Base-by-base conservation (phyloP, 176 grass and related monocot genomes). In the Olyra latifolia region DNA sequence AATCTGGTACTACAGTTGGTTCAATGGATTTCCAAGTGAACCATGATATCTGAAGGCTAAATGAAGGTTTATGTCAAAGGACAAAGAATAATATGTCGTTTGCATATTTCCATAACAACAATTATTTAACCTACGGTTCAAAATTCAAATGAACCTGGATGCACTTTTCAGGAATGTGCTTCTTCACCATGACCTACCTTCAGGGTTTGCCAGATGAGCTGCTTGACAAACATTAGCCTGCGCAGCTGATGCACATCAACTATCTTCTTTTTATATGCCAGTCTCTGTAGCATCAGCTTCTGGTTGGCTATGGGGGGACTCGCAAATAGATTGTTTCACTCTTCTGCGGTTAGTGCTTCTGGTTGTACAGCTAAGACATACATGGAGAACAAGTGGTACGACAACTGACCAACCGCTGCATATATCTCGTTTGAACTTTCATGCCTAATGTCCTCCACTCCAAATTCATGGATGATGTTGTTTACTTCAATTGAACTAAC, bases 371-470 rank as follows among this genome's bases (percentile, higher is more conserved):
- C 25, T 47, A 83, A 19, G 12, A 32, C 7, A 74, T 67, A 24
- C 27, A 70, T 19, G 83, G 15, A 83, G 29, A 62, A 14, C 45
- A 90, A 79, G 83, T 76, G 69, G 56, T 15, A 43, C 0, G 74
- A 82, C 45, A 83, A 45, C 61, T 64, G 62, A 69, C 78, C 24
- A 79, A 71, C 19, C 28, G 17, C 13, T 13, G 10, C 41, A 79
- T 83, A 80, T 42, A 83, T 83, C 61, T 83, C 23, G 1, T 44
- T 29, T 75, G 68, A 87, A 53, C n/a, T 87, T 40, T 70, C 53
- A 75, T 91, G 88, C 62, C 69, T 83, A 43, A 64, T 76, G n/a
- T 76, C 88, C 71, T 84, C 80, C 14, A 80, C 84, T 69, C 75
- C 68, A 84, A 83, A 91, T 69, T 87, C 75, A 71, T 76, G 75